Base-by-base conservation (phyloP, 1,139 yeast species). In the Zygoascus meyerae region DNA sequence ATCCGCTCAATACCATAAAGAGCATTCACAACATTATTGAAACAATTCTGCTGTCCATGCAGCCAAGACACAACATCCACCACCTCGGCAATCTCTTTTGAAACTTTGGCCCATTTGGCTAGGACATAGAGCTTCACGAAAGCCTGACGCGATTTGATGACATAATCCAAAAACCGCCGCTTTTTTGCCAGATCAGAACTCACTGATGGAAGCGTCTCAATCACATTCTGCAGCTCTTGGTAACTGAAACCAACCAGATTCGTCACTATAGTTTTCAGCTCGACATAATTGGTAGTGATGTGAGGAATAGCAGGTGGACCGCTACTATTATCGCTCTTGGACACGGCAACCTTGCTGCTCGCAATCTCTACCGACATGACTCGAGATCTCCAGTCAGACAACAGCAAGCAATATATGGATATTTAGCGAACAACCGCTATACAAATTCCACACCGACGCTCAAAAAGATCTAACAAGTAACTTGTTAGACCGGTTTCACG, bases 1-100 rank as follows among this genome's bases (percentile, higher is more conserved):
- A 83, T 79, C 35, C 81, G 77, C 54, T 84, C 83, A 45, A 78
- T 78, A 42, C 74, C 74, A 53, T 71, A 75, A 33, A 79, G 74
- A 43, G 72, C 85, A 81, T 73, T 78, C 42, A 73, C 73, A 48
- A 83, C 79, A 50, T 86, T 87, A 43, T 74, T 67, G 47, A 78
- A 79, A 48, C 83, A 77, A 62, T 79, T 79, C 53, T 83, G 81
- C 56, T 89, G 95, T 50, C 86, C 89, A 52, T 95, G 73, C 42
- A 90, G 73, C 94, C 95, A 90, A 51, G 86, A 84, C 52, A 92
- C 78, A 21, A 90, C 72, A 65, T 92, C 97, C 49, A 92, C 89
- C 55, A 89, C 71, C 47, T 75, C 75, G 34, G 83, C 78, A 47
- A 90, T 80, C 48, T 84, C 87, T 45, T 78, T 73, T 10, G 90